Evolutionary conservation across 1,139 yeast species (phyloP).

Genomic region (Saccharomyces hybrid): DNA sequence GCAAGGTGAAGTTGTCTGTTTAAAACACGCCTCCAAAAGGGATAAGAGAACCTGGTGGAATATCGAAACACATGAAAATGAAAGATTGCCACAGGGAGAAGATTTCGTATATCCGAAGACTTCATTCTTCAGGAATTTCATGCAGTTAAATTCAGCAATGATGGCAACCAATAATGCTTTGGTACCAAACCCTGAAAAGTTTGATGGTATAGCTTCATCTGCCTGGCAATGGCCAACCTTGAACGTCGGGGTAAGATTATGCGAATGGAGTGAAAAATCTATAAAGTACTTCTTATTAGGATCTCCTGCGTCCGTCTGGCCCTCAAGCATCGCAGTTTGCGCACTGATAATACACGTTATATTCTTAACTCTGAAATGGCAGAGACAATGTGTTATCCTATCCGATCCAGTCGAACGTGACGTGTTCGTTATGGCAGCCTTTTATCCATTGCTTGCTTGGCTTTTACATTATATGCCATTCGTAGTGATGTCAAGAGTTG

Average conservation of each 20-base stretch:
- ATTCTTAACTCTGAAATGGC: slow-evolving; percentile 77
- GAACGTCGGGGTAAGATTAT: slow-evolving; percentile 86
- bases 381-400: slow-evolving; percentile 79
- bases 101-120: slow-evolving; percentile 78
- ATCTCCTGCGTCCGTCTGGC: slow-evolving; percentile 92
- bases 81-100: slow-evolving; percentile 55
- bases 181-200: slow-evolving; percentile 87
- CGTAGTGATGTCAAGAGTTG: slow-evolving; percentile 93
- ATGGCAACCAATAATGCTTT: slow-evolving; percentile 98
- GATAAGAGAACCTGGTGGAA: slow-evolving; percentile 99
- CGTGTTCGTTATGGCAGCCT: slow-evolving; percentile 67
- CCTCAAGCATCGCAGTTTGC: slow-evolving; percentile 64
- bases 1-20: slow-evolving; percentile 93
- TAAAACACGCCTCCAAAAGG: slow-evolving; percentile 64
- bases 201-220: slow-evolving; percentile 81
- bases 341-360: slow-evolving; percentile 53
- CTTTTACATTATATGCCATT: slow-evolving; percentile 88
- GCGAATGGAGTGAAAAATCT: slow-evolving; percentile 84
- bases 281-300: slow-evolving; percentile 86
- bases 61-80: slow-evolving; percentile 77
- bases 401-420: slow-evolving; percentile 33
- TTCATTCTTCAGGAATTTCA: slow-evolving; percentile 76
- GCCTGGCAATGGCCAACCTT: slow-evolving; percentile 99
- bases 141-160: slow-evolving; percentile 94
- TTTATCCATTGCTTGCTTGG: slow-evolving; percentile 93